Percentiles rank a stretch among this genome's conserved stretches.
Evolutionary conservation across 148 eudicot species (phyloP).

Genomic region (Spergularia bocconei): DNA sequence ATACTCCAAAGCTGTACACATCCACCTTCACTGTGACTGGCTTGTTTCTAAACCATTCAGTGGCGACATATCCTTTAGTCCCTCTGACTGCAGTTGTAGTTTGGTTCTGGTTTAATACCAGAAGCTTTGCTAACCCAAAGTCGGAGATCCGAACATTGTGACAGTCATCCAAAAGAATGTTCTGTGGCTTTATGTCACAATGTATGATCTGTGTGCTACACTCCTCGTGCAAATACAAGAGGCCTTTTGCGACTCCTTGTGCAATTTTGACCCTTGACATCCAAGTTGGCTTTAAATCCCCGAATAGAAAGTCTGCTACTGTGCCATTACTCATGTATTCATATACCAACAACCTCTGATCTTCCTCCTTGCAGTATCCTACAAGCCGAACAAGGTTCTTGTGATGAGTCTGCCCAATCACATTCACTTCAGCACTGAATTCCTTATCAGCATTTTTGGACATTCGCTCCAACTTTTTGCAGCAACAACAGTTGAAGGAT

Average conservation of each 20-base stretch:
- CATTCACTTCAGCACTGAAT: slow-evolving; percentile 40
- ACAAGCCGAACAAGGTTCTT: slow-evolving; percentile 42
- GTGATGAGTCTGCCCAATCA: slow-evolving; percentile 44
- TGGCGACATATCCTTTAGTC: slow-evolving; percentile 76
- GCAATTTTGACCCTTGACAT: slow-evolving; percentile 27
- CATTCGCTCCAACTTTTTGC: slow-evolving; percentile 24
- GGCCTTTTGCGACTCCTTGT: slow-evolving; percentile 38
- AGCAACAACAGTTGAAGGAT: not conserved
- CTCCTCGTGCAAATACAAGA: slow-evolving; percentile 52
- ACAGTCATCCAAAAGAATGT: slow-evolving; percentile 49
- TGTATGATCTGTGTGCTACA: slow-evolving; percentile 63
- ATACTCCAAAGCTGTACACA: slow-evolving; percentile 54
- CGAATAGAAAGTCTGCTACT: slow-evolving; percentile 40
- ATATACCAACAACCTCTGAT: slow-evolving; percentile 43
- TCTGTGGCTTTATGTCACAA: slow-evolving; percentile 71
- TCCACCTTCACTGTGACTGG: slow-evolving; percentile 51
- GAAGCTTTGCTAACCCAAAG: slow-evolving; percentile 60
- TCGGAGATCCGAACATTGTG: slow-evolving; percentile 51
- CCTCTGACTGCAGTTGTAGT: slow-evolving; percentile 56
- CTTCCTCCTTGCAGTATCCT: slow-evolving; percentile 51
- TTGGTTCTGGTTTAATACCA: slow-evolving; percentile 46
- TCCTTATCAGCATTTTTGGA: slow-evolving; percentile 45
- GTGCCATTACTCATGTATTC: slow-evolving; percentile 49
- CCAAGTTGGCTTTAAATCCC: slow-evolving; percentile 39
- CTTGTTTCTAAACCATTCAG: slow-evolving; percentile 67